phyloP scores from a whole-genome alignment of 2,329 filamentous ascomycete species.

The Aspergillus sergii region DNA sequence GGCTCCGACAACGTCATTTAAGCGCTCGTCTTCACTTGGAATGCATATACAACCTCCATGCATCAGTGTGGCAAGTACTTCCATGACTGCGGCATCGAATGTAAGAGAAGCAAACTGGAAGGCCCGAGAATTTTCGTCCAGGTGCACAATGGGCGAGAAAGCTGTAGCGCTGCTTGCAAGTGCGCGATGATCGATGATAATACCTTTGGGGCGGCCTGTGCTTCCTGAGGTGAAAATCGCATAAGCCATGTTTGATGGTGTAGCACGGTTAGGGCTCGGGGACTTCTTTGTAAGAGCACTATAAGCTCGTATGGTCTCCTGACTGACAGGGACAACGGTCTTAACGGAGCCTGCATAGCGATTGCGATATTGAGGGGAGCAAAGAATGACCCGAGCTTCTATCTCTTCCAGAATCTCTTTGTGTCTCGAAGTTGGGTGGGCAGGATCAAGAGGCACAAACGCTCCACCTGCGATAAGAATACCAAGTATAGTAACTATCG shows the following conservation, averaged over 20 bases:
- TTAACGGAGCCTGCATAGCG: constrained; percentile 33
- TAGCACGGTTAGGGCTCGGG: constrained; percentile 9
- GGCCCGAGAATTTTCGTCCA: constrained; percentile 30
- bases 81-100: constrained; percentile 49
- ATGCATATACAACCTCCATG: constrained; percentile 53
- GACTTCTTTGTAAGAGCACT: constrained; percentile 19
- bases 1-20: constrained; percentile 51
- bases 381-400: constrained; percentile 35
- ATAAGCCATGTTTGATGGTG: constrained; percentile 35
- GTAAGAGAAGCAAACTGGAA: constrained; percentile 51
- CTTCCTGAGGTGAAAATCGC: constrained; percentile 42
- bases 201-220: constrained; percentile 42
- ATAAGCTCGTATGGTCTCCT: constrained; percentile 33
- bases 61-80: constrained; percentile 40
- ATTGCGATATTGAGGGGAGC: constrained; percentile 33
- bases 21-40: constrained; percentile 48
- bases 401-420: constrained; percentile 36
- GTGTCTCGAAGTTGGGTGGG: constrained; percentile 37
- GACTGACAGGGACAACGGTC: constrained; percentile 36
- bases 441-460: constrained; percentile 38
- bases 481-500: constrained; percentile 35
- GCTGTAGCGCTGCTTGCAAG: constrained; percentile 35
- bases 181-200: constrained; percentile 39
- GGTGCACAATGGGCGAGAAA: constrained; percentile 29
- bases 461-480: constrained; percentile 38